Base-by-base conservation (phyloP, 2,329 filamentous ascomycete genomes). In the Penicillium sp. region DNA sequence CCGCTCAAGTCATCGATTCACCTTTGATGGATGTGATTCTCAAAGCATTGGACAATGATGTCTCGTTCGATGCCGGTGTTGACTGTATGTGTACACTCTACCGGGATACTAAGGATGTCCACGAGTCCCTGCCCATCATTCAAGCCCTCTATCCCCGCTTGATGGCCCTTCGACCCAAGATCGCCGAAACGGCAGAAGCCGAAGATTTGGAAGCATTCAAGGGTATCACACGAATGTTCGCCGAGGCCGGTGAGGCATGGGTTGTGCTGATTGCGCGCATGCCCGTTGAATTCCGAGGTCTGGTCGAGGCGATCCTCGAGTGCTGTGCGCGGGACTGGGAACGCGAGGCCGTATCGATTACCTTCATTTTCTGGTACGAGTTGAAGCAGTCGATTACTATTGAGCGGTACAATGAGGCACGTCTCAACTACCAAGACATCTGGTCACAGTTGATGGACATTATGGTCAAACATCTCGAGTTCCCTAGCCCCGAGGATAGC, bases 331-430 rank as follows among this genome's bases (percentile, higher is more conserved):
- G 91, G 68, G 95, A 99, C 76, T 89, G 88, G 75, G 94, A 97
- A 58, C 88, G 91, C 64, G 95, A 99, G 68, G 92, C 93, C 4
- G 93, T 99, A 65, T 91, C 92, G 58, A 88, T 95, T 72, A 99
- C 96, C 0, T 99, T 99, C 79, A 88, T 88, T 68, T 98, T 99
- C 81, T 99, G 95, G 95, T 98, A 96, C 75, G 95, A 99, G 75
- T 85, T 99, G 51, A 99, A 99, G 82, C 93, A 97, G 76, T 97
- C 96, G 75, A 84, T 99, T 53, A 93, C 93, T 1, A 79, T 99
- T 57, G 94, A 98, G 38, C 90, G 90, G 68, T 99, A 97, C 75
- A 91, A 91, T 56, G 86, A 93, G 70, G 91, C 93, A 44, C 88
- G 93, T 56, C 78, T 92, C 65, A 85, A 91, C 70, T 86, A 92